Percentiles rank a stretch among this genome's conserved stretches.
These are phyloP conservation scores for Malassezia nana DNA, from an alignment of 1,284 basidiomycete species.

Conservation along the genomic window DNA sequence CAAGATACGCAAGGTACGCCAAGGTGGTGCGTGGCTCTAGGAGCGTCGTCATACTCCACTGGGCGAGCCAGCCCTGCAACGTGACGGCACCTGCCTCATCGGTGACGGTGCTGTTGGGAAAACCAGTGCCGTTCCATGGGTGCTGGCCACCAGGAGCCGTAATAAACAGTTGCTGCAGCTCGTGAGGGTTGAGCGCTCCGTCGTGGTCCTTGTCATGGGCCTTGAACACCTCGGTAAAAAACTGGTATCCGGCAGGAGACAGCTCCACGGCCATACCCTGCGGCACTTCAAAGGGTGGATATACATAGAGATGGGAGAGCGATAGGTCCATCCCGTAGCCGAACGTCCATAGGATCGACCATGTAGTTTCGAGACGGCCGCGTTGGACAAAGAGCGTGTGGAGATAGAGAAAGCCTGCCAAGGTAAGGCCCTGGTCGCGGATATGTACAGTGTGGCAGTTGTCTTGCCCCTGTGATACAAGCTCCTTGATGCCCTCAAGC, in stretches of 20 bases:
- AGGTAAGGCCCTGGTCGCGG: conserved; percentile 62
- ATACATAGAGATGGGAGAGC: conserved; percentile 50
- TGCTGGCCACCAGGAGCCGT: conserved; percentile 64
- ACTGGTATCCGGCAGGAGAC: conserved; percentile 83
- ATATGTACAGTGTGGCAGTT: conserved; percentile 27
- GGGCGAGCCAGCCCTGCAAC: conserved; percentile 91
- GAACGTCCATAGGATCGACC: conserved; percentile 88
- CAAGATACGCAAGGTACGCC: conserved; percentile 89
- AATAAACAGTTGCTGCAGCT: conserved; percentile 78
- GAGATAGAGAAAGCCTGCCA: conserved; percentile 84
- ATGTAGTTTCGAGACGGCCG: conserved; percentile 90
- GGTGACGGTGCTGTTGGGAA: conserved; percentile 68
- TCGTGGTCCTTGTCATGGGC: conserved; percentile 95
- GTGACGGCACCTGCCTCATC: conserved; percentile 84
- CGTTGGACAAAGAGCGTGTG: conserved; percentile 96
- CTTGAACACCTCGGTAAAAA: conserved; percentile 94
- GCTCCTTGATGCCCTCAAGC: conserved; percentile 57
- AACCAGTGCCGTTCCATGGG: conserved; percentile 38
- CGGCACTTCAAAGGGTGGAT: conserved; percentile 72
- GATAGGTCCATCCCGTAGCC: conserved; percentile 90
- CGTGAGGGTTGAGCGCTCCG: conserved; percentile 74
- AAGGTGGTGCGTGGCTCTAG: conserved; percentile 82
- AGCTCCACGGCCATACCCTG: conserved; percentile 89
- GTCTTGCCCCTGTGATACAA: conserved; percentile 30
- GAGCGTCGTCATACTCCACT: conserved; percentile 98